Percentiles rank a stretch among this genome's conserved stretches.
Evolutionary conservation across 73 alveolate species (phyloP).

Genomic region (Tetrahymena elliotti): DNA sequence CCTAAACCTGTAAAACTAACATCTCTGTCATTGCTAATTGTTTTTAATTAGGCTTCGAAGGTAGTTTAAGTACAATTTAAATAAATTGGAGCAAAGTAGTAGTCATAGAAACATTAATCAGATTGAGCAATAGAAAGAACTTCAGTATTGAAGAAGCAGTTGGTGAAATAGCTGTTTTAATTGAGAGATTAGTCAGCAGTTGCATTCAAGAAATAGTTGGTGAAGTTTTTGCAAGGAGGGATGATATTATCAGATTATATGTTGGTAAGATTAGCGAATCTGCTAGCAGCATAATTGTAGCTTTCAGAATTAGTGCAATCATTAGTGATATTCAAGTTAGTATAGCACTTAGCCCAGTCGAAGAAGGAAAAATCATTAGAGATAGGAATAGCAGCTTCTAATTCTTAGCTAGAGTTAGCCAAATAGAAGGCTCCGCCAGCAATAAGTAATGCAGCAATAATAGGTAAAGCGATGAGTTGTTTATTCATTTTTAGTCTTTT

Average conservation of each 20-base stretch:
- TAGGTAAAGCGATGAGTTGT: neutral
- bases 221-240: neutral
- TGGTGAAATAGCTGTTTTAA: neutral
- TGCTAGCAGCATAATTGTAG: neutral
- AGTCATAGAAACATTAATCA: neutral
- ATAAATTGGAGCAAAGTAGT: neutral
- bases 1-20: neutral
- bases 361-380: neutral
- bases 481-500: neutral
- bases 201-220: neutral
- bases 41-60: neutral
- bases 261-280: neutral
- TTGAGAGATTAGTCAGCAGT: neutral
- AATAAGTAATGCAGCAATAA: neutral
- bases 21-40: neutral
- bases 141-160: neutral
- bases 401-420: neutral
- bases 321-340: neutral
- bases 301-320: neutral
- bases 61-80: neutral
- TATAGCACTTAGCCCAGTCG: neutral
- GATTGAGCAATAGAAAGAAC: neutral
- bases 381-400: neutral
- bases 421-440: neutral
- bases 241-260: neutral